Percentiles rank a stretch among this genome's conserved stretches.
phyloP scores from a whole-genome alignment of 2,329 filamentous ascomycete genomes.

The Ophiostoma populinum region DNA sequence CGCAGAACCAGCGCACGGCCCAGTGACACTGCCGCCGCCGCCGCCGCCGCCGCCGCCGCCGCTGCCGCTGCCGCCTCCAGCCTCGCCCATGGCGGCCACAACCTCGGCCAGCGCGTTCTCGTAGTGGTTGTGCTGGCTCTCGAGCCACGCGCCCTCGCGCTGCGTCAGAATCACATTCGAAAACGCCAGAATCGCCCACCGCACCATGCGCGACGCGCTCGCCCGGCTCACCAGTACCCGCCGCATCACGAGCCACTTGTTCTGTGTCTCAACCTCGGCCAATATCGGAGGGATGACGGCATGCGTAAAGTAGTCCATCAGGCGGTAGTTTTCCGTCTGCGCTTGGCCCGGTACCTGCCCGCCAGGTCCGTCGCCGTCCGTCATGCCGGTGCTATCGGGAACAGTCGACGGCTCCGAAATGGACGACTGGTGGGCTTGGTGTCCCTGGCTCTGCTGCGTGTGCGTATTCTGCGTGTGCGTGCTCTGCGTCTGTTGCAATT shows the following conservation, averaged over 20 bases:
- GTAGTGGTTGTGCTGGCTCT: slow-evolving; percentile 21
- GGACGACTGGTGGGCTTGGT: neutral
- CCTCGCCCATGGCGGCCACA: slow-evolving; percentile 3
- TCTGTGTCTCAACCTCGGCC: slow-evolving; percentile 33
- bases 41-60: neutral
- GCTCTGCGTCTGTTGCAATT: no score
- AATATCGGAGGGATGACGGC: slow-evolving; percentile 34
- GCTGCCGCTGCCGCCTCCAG: neutral
- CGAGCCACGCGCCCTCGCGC: slow-evolving; percentile 17
- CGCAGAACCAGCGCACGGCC: no score
- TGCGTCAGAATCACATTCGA: slow-evolving; percentile 26
- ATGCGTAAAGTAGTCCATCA: slow-evolving; percentile 30
- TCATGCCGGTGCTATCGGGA: slow-evolving; percentile 11
- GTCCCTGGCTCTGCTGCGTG: neutral
- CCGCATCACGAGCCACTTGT: slow-evolving; percentile 32
- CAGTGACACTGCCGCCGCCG: neutral
- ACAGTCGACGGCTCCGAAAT: slow-evolving; percentile 9
- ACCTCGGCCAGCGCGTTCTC: slow-evolving; percentile 20
- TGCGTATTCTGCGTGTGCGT: no score
- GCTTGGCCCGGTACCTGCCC: slow-evolving; percentile 2
- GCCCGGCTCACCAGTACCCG: slow-evolving; percentile 31
- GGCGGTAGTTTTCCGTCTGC: slow-evolving; percentile 17
- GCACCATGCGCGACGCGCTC: slow-evolving; percentile 27
- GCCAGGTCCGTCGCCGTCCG: neutral
- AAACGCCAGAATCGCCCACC: slow-evolving; percentile 32